These are phyloP conservation scores for Chondrus crispus DNA, from an alignment of 23 red algal genomes.

Conservation along the genomic window DNA sequence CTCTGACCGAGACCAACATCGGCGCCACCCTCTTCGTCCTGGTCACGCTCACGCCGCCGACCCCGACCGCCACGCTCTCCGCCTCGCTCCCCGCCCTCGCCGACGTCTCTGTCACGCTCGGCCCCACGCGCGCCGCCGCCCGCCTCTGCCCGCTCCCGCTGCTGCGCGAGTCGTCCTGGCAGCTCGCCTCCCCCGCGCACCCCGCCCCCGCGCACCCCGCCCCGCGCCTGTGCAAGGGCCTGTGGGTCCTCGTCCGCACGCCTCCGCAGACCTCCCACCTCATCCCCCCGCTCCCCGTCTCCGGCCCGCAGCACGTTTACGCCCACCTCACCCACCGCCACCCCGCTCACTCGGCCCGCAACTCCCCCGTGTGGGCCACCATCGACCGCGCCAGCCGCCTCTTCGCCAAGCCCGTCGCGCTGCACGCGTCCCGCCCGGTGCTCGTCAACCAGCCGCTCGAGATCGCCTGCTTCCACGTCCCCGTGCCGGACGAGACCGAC, in stretches of 20 bases:
- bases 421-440: constrained; percentile 6
- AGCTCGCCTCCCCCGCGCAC: background rate
- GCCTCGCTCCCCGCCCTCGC: background rate
- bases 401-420: constrained; percentile 29
- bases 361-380: constrained; percentile 64
- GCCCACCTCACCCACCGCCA: constrained; percentile 8
- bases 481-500: background rate
- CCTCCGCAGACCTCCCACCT: background rate
- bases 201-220: background rate
- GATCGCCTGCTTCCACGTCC: background rate
- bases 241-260: constrained; percentile 57
- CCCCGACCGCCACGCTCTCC: background rate
- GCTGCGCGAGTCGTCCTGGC: constrained; percentile 44
- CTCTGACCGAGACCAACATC: constrained; percentile 31
- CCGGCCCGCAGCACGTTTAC: constrained; percentile 24
- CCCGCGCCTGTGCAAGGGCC: constrained; percentile 5
- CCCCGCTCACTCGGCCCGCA: background rate
- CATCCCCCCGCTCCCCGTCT: background rate
- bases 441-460: constrained; percentile 36
- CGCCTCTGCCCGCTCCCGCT: constrained; percentile 13
- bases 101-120: background rate
- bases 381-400: constrained; percentile 42
- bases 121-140: background rate
- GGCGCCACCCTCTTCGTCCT: constrained; percentile 48
- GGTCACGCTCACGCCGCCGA: constrained; percentile 11